phyloP scores from a whole-genome alignment of 805 yeast genomes.

The Candida pseudofarinosa region DNA sequence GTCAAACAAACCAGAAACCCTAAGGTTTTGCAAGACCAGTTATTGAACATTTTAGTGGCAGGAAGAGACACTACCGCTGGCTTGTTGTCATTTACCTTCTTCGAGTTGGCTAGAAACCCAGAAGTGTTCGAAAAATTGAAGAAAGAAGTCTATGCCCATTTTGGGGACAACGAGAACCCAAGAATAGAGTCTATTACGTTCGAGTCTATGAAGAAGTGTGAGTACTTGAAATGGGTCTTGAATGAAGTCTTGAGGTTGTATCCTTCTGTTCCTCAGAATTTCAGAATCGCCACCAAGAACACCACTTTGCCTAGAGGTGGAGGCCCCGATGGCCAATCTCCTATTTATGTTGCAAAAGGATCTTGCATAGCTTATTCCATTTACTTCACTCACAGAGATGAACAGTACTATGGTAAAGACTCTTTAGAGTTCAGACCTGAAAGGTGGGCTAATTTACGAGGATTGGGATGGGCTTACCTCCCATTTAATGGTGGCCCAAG shows the following conservation, averaged over 20 bases:
- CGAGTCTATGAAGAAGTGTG: conserved; percentile 31
- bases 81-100: conserved; percentile 24
- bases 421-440: conserved; percentile 45
- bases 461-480: conserved; percentile 45
- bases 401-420: conserved; percentile 42
- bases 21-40: conserved; percentile 32
- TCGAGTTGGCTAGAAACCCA: conserved; percentile 31
- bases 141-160: conserved; percentile 20
- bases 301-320: conserved; percentile 36
- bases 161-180: conserved; percentile 22
- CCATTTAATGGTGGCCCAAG: conserved; percentile 58
- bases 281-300: conserved; percentile 25
- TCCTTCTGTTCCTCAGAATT: conserved; percentile 32
- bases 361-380: conserved; percentile 38
- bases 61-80: conserved; percentile 37
- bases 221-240: conserved; percentile 25
- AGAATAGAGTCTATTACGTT: conserved; percentile 22
- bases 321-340: conserved; percentile 31
- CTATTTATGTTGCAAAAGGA: conserved; percentile 43
- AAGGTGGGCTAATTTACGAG: conserved; percentile 42
- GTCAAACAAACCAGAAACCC: conserved; percentile 35
- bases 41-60: conserved; percentile 36
- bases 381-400: conserved; percentile 42
- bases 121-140: conserved; percentile 24
- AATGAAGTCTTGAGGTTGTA: conserved; percentile 31